Evolutionary conservation across 768 basidiomycete species (phyloP), one percentile per base, ranked within the genome.

Genomic region (Collybia sordida): DNA sequence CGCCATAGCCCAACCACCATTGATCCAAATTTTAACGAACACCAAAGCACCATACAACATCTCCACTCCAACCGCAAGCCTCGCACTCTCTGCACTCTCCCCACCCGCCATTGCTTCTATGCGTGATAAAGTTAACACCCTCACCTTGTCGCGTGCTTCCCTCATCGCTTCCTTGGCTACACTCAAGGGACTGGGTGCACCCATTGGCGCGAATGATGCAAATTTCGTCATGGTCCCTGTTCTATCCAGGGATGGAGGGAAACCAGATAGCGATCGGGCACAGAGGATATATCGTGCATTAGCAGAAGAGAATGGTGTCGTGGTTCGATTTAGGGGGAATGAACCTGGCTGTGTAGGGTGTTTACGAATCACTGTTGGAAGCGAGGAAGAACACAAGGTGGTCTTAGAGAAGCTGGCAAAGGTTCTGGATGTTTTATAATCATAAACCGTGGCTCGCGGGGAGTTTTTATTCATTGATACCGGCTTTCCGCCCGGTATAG

Each of bases 31-130:
- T 54, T 82, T 98, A 46, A 81, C 84, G 51, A 98, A 98, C 66
- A 90, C 95, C 22, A 99, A 99, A 66, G 97, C 96, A 0, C 97
- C 97, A 0, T 99, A 98, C 74, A 98, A 97, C 67, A 84, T 99
- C 57, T 95, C 94, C 14, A 80, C 87, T 0, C 94, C 94, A 0
- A 93, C 93, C 5, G 92, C 96, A 11, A 69, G 82, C 23, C 81
- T 98, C 19, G 95, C 93, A 0, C 66, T 85, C 14, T 74, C 87
- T 8, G 93, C 96, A 0, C 80, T 98, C 24, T 81, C 89, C 0
- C 77, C 83, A 2, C 60, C 67, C 15, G 85, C 90, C 3, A 57
- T 97, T 11, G 51, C 67, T 1, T 54, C 64, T 15, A 94, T 94
- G 88, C 76, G 73, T n/a, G 35, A 60, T 38, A 91, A 92, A 63